Percentiles rank a stretch among this genome's conserved stretches.
Conservation (phyloP, 2,329 filamentous ascomycete genomes). For the Cladosporium sp. region DNA sequence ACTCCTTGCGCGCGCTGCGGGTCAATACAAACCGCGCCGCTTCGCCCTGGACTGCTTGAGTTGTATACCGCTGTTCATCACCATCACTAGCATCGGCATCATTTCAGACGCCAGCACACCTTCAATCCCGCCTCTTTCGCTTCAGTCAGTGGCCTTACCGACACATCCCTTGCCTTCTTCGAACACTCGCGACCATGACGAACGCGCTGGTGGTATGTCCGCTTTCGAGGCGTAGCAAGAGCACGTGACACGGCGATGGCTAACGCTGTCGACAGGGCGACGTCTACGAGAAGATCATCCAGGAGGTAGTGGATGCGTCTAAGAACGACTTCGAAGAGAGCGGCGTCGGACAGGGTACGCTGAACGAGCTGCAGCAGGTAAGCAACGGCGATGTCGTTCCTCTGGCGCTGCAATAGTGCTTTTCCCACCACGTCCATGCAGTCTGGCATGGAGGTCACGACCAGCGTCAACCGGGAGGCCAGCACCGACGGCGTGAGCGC, state of each 20-base stretch:
- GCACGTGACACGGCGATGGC: constrained; percentile 2
- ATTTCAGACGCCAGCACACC: not conserved
- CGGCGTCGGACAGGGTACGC: constrained; percentile 78
- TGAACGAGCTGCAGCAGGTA: constrained; percentile 85
- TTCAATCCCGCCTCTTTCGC: not conserved
- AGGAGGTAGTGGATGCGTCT: constrained; percentile 58
- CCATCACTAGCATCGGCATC: not conserved
- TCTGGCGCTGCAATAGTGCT: constrained; percentile 13
- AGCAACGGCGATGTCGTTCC: constrained; percentile 25
- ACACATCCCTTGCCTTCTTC: not conserved
- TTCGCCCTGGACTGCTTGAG: not conserved
- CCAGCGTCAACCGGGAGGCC: not conserved
- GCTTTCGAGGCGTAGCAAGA: not conserved
- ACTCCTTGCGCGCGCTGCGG: constrained; percentile 1
- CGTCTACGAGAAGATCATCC: constrained; percentile 87
- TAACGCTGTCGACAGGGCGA: constrained; percentile 48
- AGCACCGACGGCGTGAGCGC: not conserved
- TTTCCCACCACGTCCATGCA: not conserved
- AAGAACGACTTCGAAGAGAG: constrained; percentile 95
- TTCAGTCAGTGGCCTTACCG: not conserved
- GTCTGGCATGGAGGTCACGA: not conserved
- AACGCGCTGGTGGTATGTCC: constrained; percentile 24
- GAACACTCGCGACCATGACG: constrained; percentile 19
- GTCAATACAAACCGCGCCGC: not conserved
- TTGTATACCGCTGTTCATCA: not conserved